These are phyloP conservation scores for Naganishia vishniacii DNA, from an alignment of 768 basidiomycete genomes.

Conservation along the genomic window DNA sequence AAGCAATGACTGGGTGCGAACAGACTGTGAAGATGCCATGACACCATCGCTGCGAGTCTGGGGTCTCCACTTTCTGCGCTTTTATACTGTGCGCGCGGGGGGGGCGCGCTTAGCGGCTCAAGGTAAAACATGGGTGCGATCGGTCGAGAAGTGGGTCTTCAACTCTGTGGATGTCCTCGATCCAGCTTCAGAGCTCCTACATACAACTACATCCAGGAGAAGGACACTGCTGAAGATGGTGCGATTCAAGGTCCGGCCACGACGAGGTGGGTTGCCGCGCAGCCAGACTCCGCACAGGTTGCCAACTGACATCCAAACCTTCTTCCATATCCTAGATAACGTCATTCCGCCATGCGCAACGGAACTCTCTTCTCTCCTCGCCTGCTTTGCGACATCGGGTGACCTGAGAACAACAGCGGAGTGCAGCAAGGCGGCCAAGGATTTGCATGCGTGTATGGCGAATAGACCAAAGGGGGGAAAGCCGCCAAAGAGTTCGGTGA, in stretches of 20 bases:
- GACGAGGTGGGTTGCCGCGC: slow-evolving; percentile 28
- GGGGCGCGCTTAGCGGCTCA: neutral
- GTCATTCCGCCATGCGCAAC: slow-evolving; percentile 37
- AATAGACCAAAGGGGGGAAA: slow-evolving; percentile 28
- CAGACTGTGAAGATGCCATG: too few species aligned
- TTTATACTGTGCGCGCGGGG: neutral
- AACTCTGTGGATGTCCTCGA: too few species aligned
- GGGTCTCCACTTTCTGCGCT: slow-evolving; percentile 19
- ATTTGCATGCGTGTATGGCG: slow-evolving; percentile 44
- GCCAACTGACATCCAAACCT: neutral
- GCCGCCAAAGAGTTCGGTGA: slow-evolving; percentile 34
- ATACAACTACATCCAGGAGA: neutral
- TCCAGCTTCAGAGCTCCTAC: neutral
- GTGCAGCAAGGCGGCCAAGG: slow-evolving; percentile 41
- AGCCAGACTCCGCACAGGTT: too few species aligned
- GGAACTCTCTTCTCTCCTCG: slow-evolving; percentile 43
- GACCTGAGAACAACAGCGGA: slow-evolving; percentile 36
- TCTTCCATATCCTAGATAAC: slow-evolving; percentile 25
- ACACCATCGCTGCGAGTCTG: too few species aligned
- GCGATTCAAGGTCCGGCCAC: slow-evolving; percentile 39
- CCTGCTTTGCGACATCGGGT: slow-evolving; percentile 45
- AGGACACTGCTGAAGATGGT: slow-evolving; percentile 27
- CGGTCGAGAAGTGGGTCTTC: neutral
- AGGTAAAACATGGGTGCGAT: slow-evolving; percentile 14
- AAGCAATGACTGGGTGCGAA: too few species aligned